phyloP scores from a whole-genome alignment of 306 rosid genomes.

The Vigna trinervia region DNA sequence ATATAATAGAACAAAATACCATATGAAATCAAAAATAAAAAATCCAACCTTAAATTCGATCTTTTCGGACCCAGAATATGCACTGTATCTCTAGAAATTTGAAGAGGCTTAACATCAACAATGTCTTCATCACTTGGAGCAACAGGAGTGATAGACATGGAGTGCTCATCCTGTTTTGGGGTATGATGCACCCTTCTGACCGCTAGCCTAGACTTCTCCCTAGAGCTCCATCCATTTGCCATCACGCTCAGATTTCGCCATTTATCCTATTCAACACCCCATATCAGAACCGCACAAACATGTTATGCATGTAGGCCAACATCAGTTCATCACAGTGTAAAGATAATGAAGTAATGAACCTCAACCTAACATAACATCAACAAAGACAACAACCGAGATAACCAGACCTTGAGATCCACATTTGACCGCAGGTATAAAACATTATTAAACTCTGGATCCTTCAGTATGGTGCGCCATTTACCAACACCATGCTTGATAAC shows the following conservation, averaged over 20 bases:
- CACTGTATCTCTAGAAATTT: constrained; percentile 58
- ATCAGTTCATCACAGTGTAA: constrained; percentile 23
- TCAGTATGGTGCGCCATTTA: constrained; percentile 96
- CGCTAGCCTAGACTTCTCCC: constrained; percentile 80
- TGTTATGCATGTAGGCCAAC: constrained; percentile 13
- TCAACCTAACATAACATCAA: constrained; percentile 31
- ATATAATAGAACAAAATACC: constrained; percentile 33
- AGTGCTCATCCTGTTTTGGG: constrained; percentile 72
- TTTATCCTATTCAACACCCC: constrained; percentile 72
- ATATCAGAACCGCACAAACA: constrained; percentile 38
- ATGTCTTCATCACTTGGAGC: constrained; percentile 84
- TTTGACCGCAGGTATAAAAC: constrained; percentile 88
- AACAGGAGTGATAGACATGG: constrained; percentile 45
- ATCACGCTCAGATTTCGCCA: constrained; percentile 98
- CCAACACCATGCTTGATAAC: constrained; percentile 97
- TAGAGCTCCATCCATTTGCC: constrained; percentile 93
- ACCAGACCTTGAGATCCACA: constrained; percentile 93
- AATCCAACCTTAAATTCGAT: constrained; percentile 74
- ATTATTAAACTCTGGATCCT: constrained; percentile 84
- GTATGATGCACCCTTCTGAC: constrained; percentile 63
- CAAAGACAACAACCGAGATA: constrained; percentile 22
- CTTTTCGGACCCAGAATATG: constrained; percentile 67
- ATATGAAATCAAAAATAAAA: constrained; percentile 16
- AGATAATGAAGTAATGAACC: constrained; percentile 26
- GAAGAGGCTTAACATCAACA: constrained; percentile 66